Conservation (phyloP, 805 yeast genomes). For the Danielia reshetovae region DNA sequence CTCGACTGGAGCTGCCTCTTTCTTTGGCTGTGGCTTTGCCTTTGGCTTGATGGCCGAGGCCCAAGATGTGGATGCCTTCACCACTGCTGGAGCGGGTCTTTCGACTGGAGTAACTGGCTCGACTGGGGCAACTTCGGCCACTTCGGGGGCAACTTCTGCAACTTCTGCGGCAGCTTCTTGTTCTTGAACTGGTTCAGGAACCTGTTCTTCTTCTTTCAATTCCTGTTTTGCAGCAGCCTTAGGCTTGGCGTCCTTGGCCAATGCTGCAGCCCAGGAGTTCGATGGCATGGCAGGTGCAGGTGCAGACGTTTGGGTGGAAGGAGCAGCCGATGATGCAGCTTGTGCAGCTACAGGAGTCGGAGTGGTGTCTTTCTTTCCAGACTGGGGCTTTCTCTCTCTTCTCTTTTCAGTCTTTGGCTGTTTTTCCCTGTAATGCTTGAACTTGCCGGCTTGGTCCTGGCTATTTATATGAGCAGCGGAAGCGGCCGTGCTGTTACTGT, state of each 20-base stretch:
- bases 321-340: constrained; percentile 15
- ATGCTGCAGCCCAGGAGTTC: constrained; percentile 46
- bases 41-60: constrained; percentile 60
- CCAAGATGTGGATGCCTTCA: constrained; percentile 44
- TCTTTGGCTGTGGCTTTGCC: constrained; percentile 34
- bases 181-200: constrained; percentile 3
- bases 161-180: constrained; percentile 3
- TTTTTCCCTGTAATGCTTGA: constrained; percentile 12
- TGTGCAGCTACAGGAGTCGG: constrained; percentile 16
- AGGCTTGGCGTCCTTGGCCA: constrained; percentile 30
- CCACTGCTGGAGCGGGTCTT: constrained; percentile 1
- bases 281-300: constrained; percentile 16
- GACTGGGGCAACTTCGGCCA: constrained; percentile 5
- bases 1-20: constrained; percentile 14
- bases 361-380: not conserved
- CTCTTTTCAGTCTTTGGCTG: constrained; percentile 12
- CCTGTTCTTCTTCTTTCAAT: constrained; percentile 11
- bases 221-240: constrained; percentile 13
- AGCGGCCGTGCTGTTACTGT: constrained; percentile 1
- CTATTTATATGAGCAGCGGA: constrained; percentile 6
- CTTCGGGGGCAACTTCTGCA: constrained; percentile 7
- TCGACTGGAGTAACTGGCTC: constrained; percentile 5
- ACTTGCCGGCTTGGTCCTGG: constrained; percentile 3
- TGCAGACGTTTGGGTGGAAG: constrained; percentile 15
- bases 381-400: constrained; percentile 10